Evolutionary conservation across 2,329 filamentous ascomycete genomes (phyloP).

Genomic region (Thelonectria olida): DNA sequence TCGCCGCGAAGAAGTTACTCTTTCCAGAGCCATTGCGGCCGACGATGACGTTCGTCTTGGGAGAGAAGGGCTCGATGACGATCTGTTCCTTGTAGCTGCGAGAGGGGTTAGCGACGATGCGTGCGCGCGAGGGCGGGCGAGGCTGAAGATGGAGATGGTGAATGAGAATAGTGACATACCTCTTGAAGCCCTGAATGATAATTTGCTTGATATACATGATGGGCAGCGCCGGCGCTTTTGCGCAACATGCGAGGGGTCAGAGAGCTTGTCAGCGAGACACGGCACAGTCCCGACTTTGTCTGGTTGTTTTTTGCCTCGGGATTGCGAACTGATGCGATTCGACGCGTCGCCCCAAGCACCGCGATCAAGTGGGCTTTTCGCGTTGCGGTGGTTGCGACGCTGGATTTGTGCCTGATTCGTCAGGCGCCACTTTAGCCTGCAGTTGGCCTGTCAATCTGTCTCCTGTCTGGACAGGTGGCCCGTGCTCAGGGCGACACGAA

Average conservation of each 20-base stretch:
- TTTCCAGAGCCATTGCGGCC: slow-evolving; percentile 99
- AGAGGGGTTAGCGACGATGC: slow-evolving; percentile 32
- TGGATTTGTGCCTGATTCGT: slow-evolving; percentile 37
- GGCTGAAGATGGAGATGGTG: slow-evolving; percentile 13
- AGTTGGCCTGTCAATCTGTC: neutral
- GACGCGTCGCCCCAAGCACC: slow-evolving; percentile 40
- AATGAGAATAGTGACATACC: slow-evolving; percentile 61
- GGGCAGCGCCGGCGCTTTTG: slow-evolving; percentile 49
- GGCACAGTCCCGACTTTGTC: slow-evolving; percentile 35
- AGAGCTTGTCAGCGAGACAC: slow-evolving; percentile 36
- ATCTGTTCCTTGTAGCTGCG: slow-evolving; percentile 98
- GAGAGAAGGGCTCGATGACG: slow-evolving; percentile 97
- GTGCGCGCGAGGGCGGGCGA: neutral
- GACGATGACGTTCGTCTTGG: slow-evolving; percentile 97
- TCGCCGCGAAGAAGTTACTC: slow-evolving; percentile 99
- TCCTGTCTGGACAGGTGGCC: slow-evolving; percentile 16
- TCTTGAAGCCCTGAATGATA: slow-evolving; percentile 99
- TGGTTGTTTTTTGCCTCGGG: slow-evolving; percentile 27
- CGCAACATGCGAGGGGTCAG: slow-evolving; percentile 47
- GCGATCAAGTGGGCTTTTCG: slow-evolving; percentile 41
- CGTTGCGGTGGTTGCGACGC: slow-evolving; percentile 38
- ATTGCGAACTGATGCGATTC: slow-evolving; percentile 40
- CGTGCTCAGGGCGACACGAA: slow-evolving; percentile 22
- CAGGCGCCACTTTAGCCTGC: slow-evolving; percentile 18
- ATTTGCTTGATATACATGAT: slow-evolving; percentile 99